Conservation (phyloP, 2,329 filamentous ascomycete species). For the Penicillium sp. region DNA sequence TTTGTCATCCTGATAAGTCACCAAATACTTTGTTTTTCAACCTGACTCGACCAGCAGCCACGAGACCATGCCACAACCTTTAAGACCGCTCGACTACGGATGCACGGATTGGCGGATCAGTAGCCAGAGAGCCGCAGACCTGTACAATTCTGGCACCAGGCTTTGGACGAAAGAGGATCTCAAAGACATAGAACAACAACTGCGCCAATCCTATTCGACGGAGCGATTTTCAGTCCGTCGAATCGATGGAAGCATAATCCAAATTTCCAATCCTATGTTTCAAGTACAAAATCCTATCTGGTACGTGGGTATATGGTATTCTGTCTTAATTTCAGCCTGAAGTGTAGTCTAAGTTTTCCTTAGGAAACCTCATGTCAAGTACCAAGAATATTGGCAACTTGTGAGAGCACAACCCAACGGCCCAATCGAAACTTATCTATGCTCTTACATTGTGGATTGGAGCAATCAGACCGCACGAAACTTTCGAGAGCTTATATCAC, state of each 20-base stretch:
- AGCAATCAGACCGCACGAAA: constrained; percentile 23
- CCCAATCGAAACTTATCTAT: constrained; percentile 23
- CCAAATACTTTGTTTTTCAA: constrained; percentile 10
- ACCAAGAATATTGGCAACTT: constrained; percentile 27
- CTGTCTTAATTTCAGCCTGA: constrained; percentile 9
- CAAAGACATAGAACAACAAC: constrained; percentile 25
- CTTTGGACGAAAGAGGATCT: constrained; percentile 26
- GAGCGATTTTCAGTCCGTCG: constrained; percentile 25
- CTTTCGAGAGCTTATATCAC: constrained; percentile 25
- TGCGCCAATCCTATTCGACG: constrained; percentile 20
- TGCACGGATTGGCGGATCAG: constrained; percentile 24
- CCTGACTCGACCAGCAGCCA: constrained; percentile 16
- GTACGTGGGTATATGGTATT: constrained; percentile 20
- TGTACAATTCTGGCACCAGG: constrained; percentile 23
- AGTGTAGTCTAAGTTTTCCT: constrained; percentile 16
- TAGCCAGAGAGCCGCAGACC: constrained; percentile 25
- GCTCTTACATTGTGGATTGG: constrained; percentile 28
- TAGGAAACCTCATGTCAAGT: constrained; percentile 25
- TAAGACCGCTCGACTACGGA: constrained; percentile 21
- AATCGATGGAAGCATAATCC: constrained; percentile 24
- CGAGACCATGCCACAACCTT: constrained; percentile 21
- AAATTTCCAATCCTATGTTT: constrained; percentile 25
- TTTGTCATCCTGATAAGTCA: constrained; percentile 1
- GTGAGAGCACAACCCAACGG: constrained; percentile 21
- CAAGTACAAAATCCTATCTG: constrained; percentile 27